Percentiles rank a stretch among this genome's conserved stretches.
Evolutionary conservation across 208 protist species (phyloP).

Genomic region (Acanthamoeba triangularis): DNA sequence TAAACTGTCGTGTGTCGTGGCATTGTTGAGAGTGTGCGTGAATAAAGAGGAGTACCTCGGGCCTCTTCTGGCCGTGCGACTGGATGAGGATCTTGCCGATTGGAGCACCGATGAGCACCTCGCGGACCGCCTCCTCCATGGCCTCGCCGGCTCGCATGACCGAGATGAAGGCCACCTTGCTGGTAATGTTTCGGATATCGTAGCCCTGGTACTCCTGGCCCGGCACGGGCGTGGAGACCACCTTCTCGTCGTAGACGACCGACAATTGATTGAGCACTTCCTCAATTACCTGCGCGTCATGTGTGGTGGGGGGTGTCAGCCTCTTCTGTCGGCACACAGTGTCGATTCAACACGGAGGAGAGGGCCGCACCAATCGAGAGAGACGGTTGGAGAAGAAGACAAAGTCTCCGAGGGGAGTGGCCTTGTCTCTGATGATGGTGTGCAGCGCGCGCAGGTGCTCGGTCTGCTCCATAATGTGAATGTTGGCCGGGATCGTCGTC

Average conservation of each 20-base stretch:
- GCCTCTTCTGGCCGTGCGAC: conserved; percentile 94
- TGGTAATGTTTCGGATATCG: not conserved
- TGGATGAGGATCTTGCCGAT: conserved; percentile 99
- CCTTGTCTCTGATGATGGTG: conserved; percentile 95
- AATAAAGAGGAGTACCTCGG: conserved; percentile 85
- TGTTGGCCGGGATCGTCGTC: conserved; percentile 14
- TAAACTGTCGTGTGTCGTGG: not conserved
- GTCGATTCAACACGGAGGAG: not conserved
- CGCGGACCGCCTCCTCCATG: conserved; percentile 96
- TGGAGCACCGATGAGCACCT: conserved; percentile 94
- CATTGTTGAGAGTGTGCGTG: conserved; percentile 86
- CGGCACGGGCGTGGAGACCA: conserved; percentile 90
- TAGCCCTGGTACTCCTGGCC: not conserved
- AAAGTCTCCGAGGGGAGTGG: conserved; percentile 95
- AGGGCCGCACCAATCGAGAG: conserved; percentile 90
- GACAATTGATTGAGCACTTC: conserved; percentile 94
- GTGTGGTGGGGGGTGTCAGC: not conserved
- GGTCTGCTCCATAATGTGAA: conserved; percentile 86
- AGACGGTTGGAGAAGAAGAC: conserved; percentile 97
- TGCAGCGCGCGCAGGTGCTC: conserved; percentile 95
- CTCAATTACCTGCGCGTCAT: conserved; percentile 90
- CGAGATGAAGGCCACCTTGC: conserved; percentile 95
- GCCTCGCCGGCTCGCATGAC: conserved; percentile 97
- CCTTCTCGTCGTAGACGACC: conserved; percentile 90
- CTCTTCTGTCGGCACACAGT: not conserved